phyloP scores from a whole-genome alignment of 1,139 yeast species.

The Protomyces inundatus region DNA sequence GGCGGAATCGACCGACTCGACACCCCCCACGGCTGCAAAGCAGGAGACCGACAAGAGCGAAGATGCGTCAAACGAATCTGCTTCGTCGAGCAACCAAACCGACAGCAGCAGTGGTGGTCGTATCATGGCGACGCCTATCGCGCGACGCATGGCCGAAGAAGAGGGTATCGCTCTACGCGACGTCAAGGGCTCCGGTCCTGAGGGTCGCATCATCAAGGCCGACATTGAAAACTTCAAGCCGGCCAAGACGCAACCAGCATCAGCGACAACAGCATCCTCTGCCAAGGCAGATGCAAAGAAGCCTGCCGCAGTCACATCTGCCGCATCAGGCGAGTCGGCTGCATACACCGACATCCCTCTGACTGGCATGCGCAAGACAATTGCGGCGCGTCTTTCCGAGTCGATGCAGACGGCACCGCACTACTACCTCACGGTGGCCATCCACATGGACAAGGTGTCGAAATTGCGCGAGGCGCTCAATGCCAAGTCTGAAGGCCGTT shows the following conservation, averaged over 20 bases:
- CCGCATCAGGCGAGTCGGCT: slow-evolving; percentile 53
- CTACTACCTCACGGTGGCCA: slow-evolving; percentile 79
- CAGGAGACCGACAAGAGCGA: slow-evolving; percentile 26
- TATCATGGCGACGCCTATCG: slow-evolving; percentile 90
- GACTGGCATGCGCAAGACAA: slow-evolving; percentile 88
- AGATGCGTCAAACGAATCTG: slow-evolving; percentile 15
- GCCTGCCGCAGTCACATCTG: slow-evolving; percentile 45
- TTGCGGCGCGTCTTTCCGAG: slow-evolving; percentile 79
- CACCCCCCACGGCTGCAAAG: slow-evolving; percentile 32
- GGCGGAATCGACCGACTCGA: slow-evolving; percentile 18
- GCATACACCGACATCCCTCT: slow-evolving; percentile 77
- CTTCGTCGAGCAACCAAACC: slow-evolving; percentile 36
- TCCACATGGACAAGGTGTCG: slow-evolving; percentile 82
- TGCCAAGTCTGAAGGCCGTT: slow-evolving; percentile 77
- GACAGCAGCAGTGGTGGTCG: slow-evolving; percentile 45
- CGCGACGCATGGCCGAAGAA: slow-evolving; percentile 88
- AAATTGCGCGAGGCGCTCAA: slow-evolving; percentile 89
- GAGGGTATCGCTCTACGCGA: slow-evolving; percentile 82
- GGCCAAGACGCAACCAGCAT: slow-evolving; percentile 34
- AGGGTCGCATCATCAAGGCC: slow-evolving; percentile 84
- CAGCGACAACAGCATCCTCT: background rate
- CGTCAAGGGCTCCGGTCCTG: slow-evolving; percentile 88
- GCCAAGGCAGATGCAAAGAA: slow-evolving; percentile 34
- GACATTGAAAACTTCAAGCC: slow-evolving; percentile 71
- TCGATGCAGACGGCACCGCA: slow-evolving; percentile 87